Evolutionary conservation across 2,329 filamentous ascomycete genomes (phyloP).

Genomic region (Alternaria gaisen): DNA sequence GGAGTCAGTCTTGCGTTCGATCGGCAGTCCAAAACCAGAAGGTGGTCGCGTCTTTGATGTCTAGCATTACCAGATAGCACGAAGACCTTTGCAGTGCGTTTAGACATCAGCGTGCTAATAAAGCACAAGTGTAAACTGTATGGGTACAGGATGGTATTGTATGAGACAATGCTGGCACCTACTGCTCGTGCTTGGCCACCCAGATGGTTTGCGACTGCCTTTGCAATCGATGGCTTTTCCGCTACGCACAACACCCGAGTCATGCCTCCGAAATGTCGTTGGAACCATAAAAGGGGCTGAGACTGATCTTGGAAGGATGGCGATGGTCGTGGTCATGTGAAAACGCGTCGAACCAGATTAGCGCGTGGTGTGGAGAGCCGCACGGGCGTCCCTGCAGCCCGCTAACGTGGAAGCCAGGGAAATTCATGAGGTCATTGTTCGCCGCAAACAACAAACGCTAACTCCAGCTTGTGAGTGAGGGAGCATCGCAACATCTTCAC

Average conservation of each 20-base stretch:
- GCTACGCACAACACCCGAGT: constrained; percentile 76
- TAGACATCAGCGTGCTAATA: background rate
- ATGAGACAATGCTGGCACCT: constrained; percentile 16
- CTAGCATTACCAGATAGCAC: background rate
- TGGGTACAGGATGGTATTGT: background rate
- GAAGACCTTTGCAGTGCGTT: background rate
- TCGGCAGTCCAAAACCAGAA: background rate
- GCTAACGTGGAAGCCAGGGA: constrained; percentile 16
- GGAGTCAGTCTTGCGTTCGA: constrained; percentile 17
- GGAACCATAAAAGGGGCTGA: constrained; percentile 16
- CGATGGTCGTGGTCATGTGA: constrained; percentile 43
- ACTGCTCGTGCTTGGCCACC: constrained; percentile 81
- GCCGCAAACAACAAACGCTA: constrained; percentile 8
- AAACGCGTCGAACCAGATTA: constrained; percentile 38
- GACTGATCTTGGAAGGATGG: background rate
- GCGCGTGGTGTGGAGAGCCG: constrained; percentile 31
- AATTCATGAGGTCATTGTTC: constrained; percentile 41
- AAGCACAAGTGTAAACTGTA: background rate
- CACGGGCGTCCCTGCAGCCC: constrained; percentile 23
- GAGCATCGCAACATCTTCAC: constrained; percentile 10
- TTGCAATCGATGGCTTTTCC: constrained; percentile 94
- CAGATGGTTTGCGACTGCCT: constrained; percentile 89
- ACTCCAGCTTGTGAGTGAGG: background rate
- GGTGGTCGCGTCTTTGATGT: background rate
- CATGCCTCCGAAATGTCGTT: constrained; percentile 30